A percentile compares a stretch with the other conserved stretches of the same genome.
phyloP scores from a whole-genome alignment of 768 basidiomycete species.

The Mycena sanguinolenta region DNA sequence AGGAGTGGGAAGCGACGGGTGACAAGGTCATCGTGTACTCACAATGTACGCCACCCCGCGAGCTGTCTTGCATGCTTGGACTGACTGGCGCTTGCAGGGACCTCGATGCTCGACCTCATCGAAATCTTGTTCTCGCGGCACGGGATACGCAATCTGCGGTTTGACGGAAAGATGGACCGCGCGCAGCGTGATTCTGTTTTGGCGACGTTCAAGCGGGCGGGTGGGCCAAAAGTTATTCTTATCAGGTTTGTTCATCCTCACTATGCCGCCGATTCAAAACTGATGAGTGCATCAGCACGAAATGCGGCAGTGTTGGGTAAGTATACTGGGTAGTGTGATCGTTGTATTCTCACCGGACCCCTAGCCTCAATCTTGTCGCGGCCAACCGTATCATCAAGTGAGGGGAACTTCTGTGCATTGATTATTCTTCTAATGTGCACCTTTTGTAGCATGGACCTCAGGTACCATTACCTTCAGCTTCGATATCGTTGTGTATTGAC shows the following conservation, averaged over 20 bases:
- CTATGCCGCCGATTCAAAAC: background rate
- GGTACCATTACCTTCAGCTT: conserved; percentile 35
- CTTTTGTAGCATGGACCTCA: conserved; percentile 70
- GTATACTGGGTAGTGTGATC: conserved; percentile 6
- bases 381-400: conserved; percentile 82
- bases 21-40: conserved; percentile 82
- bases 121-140: conserved; percentile 71
- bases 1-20: conserved; percentile 69
- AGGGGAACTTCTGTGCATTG: conserved; percentile 32
- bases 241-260: conserved; percentile 63
- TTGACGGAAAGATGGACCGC: conserved; percentile 79
- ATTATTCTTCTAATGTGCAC: background rate
- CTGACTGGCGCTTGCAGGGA: conserved; percentile 61
- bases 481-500: background rate
- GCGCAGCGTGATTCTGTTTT: conserved; percentile 63
- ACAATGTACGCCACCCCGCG: conserved; percentile 65
- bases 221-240: conserved; percentile 73
- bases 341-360: background rate
- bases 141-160: conserved; percentile 70
- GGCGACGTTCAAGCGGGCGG: conserved; percentile 64
- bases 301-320: conserved; percentile 76
- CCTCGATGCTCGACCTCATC: conserved; percentile 77
- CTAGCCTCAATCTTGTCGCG: conserved; percentile 69
- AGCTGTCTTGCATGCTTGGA: background rate
- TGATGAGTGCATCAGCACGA: conserved; percentile 56